Evolutionary conservation across 352 stramenopile genomes (phyloP).

Genomic region (Pythium monospermum): DNA sequence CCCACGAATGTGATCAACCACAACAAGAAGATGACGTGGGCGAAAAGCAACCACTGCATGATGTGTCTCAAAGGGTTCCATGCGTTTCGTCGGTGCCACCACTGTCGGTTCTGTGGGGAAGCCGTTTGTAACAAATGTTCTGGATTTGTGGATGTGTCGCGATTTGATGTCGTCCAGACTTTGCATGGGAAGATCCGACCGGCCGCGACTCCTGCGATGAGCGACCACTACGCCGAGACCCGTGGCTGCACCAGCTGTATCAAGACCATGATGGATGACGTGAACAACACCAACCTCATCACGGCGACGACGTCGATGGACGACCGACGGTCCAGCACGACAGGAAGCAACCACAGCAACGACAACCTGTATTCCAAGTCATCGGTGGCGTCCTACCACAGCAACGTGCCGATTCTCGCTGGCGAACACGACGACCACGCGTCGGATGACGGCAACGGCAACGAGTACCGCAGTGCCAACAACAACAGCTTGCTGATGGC

Average conservation of each 20-base stretch:
- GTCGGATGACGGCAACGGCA: conserved; percentile 17
- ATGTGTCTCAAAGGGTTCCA: conserved; percentile 61
- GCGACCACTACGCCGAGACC: conserved; percentile 5
- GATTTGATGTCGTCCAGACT: conserved; percentile 24
- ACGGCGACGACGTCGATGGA: not conserved
- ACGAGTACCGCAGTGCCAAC: conserved; percentile 11
- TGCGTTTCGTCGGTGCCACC: conserved; percentile 56
- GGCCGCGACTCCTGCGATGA: not conserved
- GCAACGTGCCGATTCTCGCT: not conserved
- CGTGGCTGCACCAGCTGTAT: conserved; percentile 21
- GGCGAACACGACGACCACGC: conserved; percentile 16
- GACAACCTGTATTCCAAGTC: not conserved
- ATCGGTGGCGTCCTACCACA: conserved; percentile 1
- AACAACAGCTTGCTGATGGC: conserved; percentile 15
- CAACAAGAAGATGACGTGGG: conserved; percentile 43
- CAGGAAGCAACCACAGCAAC: conserved; percentile 1
- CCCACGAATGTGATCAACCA: conserved; percentile 20
- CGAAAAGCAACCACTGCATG: conserved; percentile 53
- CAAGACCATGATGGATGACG: conserved; percentile 9
- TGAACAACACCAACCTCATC: conserved; percentile 1
- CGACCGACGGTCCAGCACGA: not conserved
- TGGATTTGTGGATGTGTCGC: conserved; percentile 38
- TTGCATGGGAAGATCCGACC: conserved; percentile 12
- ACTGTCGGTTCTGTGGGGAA: conserved; percentile 69
- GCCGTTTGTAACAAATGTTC: conserved; percentile 63